Conservation (phyloP, 140 eudicot species). For the Bidens hawaiensis region DNA sequence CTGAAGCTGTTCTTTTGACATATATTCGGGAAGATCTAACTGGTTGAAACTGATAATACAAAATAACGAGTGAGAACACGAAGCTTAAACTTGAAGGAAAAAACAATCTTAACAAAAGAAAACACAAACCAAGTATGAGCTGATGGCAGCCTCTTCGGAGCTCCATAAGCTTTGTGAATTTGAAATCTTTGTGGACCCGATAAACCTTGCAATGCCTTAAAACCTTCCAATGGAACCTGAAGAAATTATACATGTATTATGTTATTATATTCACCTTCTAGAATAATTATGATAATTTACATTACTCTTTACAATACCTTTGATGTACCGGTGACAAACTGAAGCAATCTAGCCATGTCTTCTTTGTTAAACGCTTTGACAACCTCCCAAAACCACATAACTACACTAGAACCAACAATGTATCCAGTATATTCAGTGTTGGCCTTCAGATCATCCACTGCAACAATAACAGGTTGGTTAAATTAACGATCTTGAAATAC, state of each 20-base stretch:
- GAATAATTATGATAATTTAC: not conserved
- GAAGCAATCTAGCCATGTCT: constrained; percentile 93
- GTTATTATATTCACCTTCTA: not conserved
- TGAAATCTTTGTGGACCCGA: constrained; percentile 98
- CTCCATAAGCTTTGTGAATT: constrained; percentile 98
- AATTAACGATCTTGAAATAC: not conserved
- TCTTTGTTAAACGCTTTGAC: constrained; percentile 83
- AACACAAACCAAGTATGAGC: constrained; percentile 92
- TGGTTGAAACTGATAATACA: constrained; percentile 68
- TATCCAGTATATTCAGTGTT: constrained; percentile 94
- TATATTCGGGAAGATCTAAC: constrained; percentile 94
- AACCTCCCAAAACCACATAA: constrained; percentile 98
- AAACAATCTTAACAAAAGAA: not conserved
- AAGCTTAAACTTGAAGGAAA: not conserved
- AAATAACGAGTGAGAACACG: not conserved
- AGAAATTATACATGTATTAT: not conserved
- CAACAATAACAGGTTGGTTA: constrained; percentile 17
- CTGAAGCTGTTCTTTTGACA: constrained; percentile 89
- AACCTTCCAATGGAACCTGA: constrained; percentile 97
- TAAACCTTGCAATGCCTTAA: constrained; percentile 93
- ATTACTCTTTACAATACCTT: constrained; percentile 49
- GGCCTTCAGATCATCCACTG: constrained; percentile 95
- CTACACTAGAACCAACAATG: constrained; percentile 61
- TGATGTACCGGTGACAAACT: constrained; percentile 97
- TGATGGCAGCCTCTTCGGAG: constrained; percentile 95